A percentile compares a stretch with the other conserved stretches of the same genome.
These are phyloP conservation scores for Penicillium verrucosum DNA, from an alignment of 2,329 filamentous ascomycete species.

Conservation along the genomic window DNA sequence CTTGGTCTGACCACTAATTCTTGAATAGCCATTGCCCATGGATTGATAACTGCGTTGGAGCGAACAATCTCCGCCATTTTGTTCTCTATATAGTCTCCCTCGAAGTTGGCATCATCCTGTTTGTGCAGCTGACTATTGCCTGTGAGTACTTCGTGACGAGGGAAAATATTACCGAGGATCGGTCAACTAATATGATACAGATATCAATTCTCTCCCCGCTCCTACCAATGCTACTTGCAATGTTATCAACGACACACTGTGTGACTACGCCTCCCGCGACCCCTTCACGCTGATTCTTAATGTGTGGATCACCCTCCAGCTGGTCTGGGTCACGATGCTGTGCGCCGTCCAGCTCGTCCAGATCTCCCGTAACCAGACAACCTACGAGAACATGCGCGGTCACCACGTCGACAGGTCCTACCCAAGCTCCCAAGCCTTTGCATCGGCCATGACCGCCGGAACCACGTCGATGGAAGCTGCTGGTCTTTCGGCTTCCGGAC, in stretches of 20 bases:
- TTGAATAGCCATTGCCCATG: constrained; percentile 83
- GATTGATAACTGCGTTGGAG: constrained; percentile 93
- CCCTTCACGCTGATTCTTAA: constrained; percentile 77
- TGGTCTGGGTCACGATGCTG: constrained; percentile 97
- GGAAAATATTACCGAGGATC: background rate
- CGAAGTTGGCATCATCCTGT: constrained; percentile 68
- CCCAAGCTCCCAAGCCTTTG: constrained; percentile 58
- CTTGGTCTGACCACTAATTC: constrained; percentile 9
- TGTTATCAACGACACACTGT: constrained; percentile 70
- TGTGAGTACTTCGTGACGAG: constrained; percentile 54
- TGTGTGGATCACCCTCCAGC: constrained; percentile 77
- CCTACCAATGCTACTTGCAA: constrained; percentile 60
- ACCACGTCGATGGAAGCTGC: constrained; percentile 63
- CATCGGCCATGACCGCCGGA: constrained; percentile 67
- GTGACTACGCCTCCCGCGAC: constrained; percentile 73
- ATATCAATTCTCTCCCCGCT: constrained; percentile 60
- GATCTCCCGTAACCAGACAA: constrained; percentile 87
- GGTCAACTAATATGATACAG: constrained; percentile 37
- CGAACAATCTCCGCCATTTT: constrained; percentile 96
- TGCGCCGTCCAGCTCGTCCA: constrained; percentile 91
- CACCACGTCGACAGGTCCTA: constrained; percentile 59
- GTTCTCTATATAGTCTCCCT: constrained; percentile 81
- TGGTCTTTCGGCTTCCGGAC: constrained; percentile 64
- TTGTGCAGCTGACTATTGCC: constrained; percentile 68
- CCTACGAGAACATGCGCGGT: constrained; percentile 92